Percentiles rank a stretch among this genome's conserved stretches.
These are phyloP conservation scores for Ligustrum vulgare DNA, from an alignment of 257 asterid genomes.

Conservation along the genomic window DNA sequence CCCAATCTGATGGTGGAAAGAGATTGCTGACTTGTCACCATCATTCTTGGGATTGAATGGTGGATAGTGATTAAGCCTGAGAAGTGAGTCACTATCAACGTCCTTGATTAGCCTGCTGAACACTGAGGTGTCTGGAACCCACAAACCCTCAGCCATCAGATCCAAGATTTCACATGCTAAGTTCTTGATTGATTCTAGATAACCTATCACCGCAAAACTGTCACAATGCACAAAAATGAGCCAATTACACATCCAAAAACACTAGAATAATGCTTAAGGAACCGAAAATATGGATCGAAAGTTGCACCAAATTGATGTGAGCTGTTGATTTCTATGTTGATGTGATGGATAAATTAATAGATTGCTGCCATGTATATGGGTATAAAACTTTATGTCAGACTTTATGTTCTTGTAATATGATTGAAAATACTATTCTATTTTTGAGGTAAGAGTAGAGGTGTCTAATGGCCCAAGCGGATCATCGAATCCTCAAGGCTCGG, in stretches of 20 bases:
- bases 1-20: constrained; percentile 34
- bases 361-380: too few relatives aligned
- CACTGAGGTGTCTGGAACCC: constrained; percentile 34
- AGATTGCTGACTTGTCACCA: constrained; percentile 27
- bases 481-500: too few relatives aligned
- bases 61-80: constrained; percentile 80
- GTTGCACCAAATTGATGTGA: too few relatives aligned
- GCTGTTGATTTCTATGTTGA: too few relatives aligned
- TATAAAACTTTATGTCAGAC: too few relatives aligned
- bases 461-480: too few relatives aligned
- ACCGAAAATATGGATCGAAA: too few relatives aligned
- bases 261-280: too few relatives aligned
- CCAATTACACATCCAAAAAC: constrained; percentile 46
- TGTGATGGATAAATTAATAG: too few relatives aligned
- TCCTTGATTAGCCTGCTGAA: constrained; percentile 52
- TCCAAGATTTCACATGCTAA: constrained; percentile 73
- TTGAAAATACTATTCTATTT: too few relatives aligned
- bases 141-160: constrained; percentile 50
- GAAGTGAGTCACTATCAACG: constrained; percentile 45
- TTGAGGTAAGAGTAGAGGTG: too few relatives aligned
- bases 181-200: constrained; percentile 52
- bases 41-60: constrained; percentile 9
- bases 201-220: constrained; percentile 53
- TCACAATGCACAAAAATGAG: background rate
- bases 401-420: too few relatives aligned